A percentile compares a stretch with the other conserved stretches of the same genome.
These are phyloP conservation scores for Elongisporangium anandrum DNA, from an alignment of 352 stramenopile species.

Conservation along the genomic window DNA sequence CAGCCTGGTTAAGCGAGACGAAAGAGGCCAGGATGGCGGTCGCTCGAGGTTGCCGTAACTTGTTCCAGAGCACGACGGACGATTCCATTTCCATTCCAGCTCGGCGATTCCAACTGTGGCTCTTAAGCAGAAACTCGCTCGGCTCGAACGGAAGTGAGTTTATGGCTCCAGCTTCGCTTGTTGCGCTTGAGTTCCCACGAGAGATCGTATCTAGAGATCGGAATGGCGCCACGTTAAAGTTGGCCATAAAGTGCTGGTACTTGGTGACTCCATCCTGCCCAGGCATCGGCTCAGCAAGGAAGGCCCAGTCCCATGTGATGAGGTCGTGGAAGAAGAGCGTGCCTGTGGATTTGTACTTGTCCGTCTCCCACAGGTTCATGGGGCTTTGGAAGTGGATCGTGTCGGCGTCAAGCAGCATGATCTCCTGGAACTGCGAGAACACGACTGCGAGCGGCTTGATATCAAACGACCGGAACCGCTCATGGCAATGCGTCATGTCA, in stretches of 20 bases:
- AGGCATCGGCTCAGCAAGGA: slow-evolving; percentile 19
- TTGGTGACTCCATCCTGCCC: slow-evolving; percentile 2
- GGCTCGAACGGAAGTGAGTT: slow-evolving; percentile 20
- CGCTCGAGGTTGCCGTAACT: slow-evolving; percentile 21
- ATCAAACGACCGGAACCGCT: slow-evolving; percentile 27
- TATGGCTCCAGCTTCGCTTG: no score
- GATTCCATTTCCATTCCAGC: slow-evolving; percentile 53
- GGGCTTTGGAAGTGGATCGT: slow-evolving; percentile 34
- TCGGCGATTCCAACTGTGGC: slow-evolving; percentile 42
- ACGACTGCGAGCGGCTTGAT: slow-evolving; percentile 28
- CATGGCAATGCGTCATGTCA: slow-evolving; percentile 31
- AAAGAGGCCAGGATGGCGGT: slow-evolving; percentile 29
- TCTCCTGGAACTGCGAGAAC: slow-evolving; percentile 41
- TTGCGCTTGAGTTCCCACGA: no score
- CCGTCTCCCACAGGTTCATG: slow-evolving; percentile 26
- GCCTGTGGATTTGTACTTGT: slow-evolving; percentile 22
- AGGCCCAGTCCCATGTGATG: slow-evolving; percentile 36
- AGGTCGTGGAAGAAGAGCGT: slow-evolving; percentile 57
- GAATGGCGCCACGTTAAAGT: not conserved
- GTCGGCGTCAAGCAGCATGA: slow-evolving; percentile 51
- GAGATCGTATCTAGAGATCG: no score
- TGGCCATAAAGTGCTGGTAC: not conserved
- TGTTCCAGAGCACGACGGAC: slow-evolving; percentile 35
- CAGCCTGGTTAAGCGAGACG: slow-evolving; percentile 6
- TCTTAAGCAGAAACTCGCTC: slow-evolving; percentile 34